Evolutionary conservation across 306 rosid species (phyloP), one percentile per base, ranked within the genome.

Genomic region (Styphnolobium japonicum): DNA sequence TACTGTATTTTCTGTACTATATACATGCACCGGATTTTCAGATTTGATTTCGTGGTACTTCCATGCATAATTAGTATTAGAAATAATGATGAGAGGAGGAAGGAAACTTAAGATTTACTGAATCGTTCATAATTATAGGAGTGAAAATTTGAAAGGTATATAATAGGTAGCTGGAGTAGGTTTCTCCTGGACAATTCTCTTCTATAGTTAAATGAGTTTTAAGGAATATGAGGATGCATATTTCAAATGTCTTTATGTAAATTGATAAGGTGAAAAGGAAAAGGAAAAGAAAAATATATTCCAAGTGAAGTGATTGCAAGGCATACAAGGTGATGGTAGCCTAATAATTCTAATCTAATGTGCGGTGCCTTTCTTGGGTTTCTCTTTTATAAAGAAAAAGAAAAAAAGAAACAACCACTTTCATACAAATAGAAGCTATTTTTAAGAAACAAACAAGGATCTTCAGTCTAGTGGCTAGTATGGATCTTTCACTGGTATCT

Each of bases 1-100:
- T 82, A 69, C 73, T 73, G 90, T 81, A 87, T 73, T 81, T 63
- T 65, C 70, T 84, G 79, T 85, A 69, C 82, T 39, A 77, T 80
- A 75, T 78, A 43, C 80, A 65, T 77, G 61, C 72, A 11, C 45
- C 23, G 34, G n/a, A 72, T 57, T 81, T 80, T 52, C 45, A 49
- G 55, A 67, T 66, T 48, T 64, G 55, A 56, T 63, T 72, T 68
- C 70, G 63, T 53, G 60, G 58, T 62, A 22, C 42, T 77, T 66
- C 56, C 65, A 19, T 46, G 6, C 49, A 55, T 46, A 5, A n/a
- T 27, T 12, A 15, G 0, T 37, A 37, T 37, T 8, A 15, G 5
- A 2, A 49, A 49, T 6, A 49, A 16, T 49, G 56, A 49, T n/a
- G 2, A n/a, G 56, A 48, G 55, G 31, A 27, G n/a, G 22, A 49